Percentiles rank a stretch among this genome's conserved stretches.
Conservation (phyloP, 495 filamentous ascomycete genomes). For the Aspergillus olivimuriae region DNA sequence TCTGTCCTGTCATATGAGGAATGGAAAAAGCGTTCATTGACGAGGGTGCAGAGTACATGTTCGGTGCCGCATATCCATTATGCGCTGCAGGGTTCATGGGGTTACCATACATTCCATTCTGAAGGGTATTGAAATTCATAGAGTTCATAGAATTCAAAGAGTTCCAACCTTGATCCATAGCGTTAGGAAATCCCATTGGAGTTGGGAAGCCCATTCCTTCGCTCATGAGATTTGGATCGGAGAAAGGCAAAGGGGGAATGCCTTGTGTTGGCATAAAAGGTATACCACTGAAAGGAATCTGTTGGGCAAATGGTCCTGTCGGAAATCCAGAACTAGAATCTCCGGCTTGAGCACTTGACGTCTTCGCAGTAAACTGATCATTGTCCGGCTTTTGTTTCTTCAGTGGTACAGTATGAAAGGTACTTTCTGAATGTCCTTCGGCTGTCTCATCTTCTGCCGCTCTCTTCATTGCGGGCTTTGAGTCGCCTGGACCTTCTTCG, state of each 20-base stretch:
- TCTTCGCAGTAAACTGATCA: slow-evolving; percentile 5
- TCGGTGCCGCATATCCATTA: slow-evolving; percentile 24
- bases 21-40: slow-evolving; percentile 34
- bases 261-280: slow-evolving; percentile 24
- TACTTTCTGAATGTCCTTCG: too few species aligned
- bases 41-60: slow-evolving; percentile 35
- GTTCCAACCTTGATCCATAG: slow-evolving; percentile 38
- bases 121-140: slow-evolving; percentile 36
- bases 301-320: slow-evolving; percentile 24
- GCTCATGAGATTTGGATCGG: slow-evolving; percentile 33
- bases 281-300: slow-evolving; percentile 27
- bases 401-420: slow-evolving; percentile 15
- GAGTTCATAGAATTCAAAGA: slow-evolving; percentile 50
- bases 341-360: slow-evolving; percentile 6
- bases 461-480: slow-evolving; percentile 60
- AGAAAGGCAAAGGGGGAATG: slow-evolving; percentile 39
- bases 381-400: slow-evolving; percentile 34
- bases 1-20: slow-evolving; percentile 24
- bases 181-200: slow-evolving; percentile 44
- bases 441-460: slow-evolving; percentile 52
- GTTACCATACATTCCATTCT: slow-evolving; percentile 44
- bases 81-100: slow-evolving; percentile 25
- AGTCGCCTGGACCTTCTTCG: slow-evolving; percentile 34
- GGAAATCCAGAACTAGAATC: slow-evolving; percentile 14
- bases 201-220: slow-evolving; percentile 49